Percentiles rank a stretch among this genome's conserved stretches.
Conservation (phyloP, 768 basidiomycete species). For the Boletus rubescentipes region DNA sequence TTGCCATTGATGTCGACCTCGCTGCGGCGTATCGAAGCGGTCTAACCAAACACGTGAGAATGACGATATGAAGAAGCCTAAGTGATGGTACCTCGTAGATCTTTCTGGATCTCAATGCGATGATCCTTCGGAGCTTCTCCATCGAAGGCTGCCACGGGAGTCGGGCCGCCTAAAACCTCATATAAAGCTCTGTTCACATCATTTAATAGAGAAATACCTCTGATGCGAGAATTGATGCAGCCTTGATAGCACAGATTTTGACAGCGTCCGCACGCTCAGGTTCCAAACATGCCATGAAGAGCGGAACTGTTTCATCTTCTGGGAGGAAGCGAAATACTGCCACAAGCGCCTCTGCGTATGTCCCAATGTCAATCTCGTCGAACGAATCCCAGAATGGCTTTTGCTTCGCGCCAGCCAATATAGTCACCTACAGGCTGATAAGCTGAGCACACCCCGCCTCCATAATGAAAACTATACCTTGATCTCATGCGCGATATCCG, state of each 20-base stretch:
- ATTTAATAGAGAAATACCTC: conserved; percentile 47
- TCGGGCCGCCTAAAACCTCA: conserved; percentile 42
- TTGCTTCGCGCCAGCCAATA: conserved; percentile 34
- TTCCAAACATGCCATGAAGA: conserved; percentile 67
- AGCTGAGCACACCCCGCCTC: conserved; percentile 5
- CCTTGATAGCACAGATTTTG: conserved; percentile 75
- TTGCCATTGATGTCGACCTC: conserved; percentile 62
- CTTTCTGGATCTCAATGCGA: conserved; percentile 49
- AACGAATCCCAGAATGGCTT: conserved; percentile 70
- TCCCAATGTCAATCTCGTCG: conserved; percentile 73
- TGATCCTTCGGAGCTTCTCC: conserved; percentile 42
- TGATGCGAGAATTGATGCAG: conserved; percentile 62
- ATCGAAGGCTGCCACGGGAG: conserved; percentile 58
- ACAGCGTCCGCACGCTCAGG: conserved; percentile 79
- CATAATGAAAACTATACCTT: conserved; percentile 48
- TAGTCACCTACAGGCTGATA: conserved; percentile 19
- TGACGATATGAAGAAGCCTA: conserved; percentile 1
- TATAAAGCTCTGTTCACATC: conserved; percentile 8
- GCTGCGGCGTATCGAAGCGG: conserved; percentile 49
- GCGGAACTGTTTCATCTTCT: conserved; percentile 53
- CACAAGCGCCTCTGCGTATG: conserved; percentile 74
- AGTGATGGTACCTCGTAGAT: conserved; percentile 53
- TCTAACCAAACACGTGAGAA: conserved; percentile 35
- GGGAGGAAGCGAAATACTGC: conserved; percentile 71
- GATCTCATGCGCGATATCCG: conserved; percentile 77